Base-by-base conservation (phyloP, 2,329 filamentous ascomycete genomes). In the Trichophyton rubrum region DNA sequence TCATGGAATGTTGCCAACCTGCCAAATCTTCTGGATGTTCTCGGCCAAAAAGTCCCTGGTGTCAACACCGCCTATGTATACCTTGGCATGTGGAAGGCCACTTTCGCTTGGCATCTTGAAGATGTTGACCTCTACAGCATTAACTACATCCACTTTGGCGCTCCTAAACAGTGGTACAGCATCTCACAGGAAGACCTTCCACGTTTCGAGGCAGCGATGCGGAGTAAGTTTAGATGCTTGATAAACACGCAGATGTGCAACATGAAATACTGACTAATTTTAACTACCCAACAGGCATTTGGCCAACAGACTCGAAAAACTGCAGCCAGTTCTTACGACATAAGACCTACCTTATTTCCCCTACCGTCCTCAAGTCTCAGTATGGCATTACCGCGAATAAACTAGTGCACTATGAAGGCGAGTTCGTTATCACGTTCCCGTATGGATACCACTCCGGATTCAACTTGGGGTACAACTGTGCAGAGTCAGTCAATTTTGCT, bases 61-160 rank as follows among this genome's bases (percentile, higher is more conserved):
- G 95, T 99, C 70, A 99, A 99, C 70, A 99, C 92, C 1, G 92
- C 93, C 1, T 99, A 99, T 70, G 82, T 99, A 1, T 99, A 99
- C 70, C 80, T 99, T 62, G 93, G 93, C 49, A 99, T 99, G 93
- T 99, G 93, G 93, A 97, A 97, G 74, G 92, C 93, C 11, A 97
- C 93, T 0, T 99, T 99, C 72, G 93, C 93, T 7, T 99, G 93
- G 93, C 93, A 99, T 81, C 77, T 99, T 59, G 93, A 99, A 72
- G 93, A 99, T 71, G 92, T 99, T 47, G 93, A 99, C 76, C 82
- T 99, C 3, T 99, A 99, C 83, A 97, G 91, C 72, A 99, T 99
- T 80, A 99, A 99, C 77, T 99, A 96, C 73, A 90, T 99, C 62
- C 93, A 99, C 70, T 99, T 99, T 72, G 93, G 93, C 60, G 93